Base-by-base conservation (phyloP, 768 basidiomycete genomes). In the Zangia roseola region DNA sequence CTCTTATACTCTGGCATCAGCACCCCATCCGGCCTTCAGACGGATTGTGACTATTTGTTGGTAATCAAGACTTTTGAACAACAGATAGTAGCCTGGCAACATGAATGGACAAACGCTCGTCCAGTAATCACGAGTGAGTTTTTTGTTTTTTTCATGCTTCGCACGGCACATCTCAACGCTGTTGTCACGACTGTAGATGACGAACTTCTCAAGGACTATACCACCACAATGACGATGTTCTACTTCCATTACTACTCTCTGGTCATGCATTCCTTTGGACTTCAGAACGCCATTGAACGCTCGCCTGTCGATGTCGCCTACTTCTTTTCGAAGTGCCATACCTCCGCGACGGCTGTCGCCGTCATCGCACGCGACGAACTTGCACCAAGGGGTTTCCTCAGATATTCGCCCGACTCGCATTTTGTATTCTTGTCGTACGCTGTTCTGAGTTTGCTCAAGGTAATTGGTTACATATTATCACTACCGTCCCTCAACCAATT, bases 371-470 rank as follows among this genome's bases (percentile, higher is more conserved):
- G 86, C 16, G 93, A 95, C 56, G 76, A 86, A 52, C 76, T 95
- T 21, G 87, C 83, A 0, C 88, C 91, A 1, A 72, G 74, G 20
- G 92, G 89, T 2, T 87, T 75, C 57, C 72, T 97, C 65, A 84
- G 79, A 54, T 94, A 91, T 68, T 81, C 89, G 1, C 89, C 93
- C 5, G 94, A 98, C 66, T 88, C 90, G 6, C 87, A 89, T 59
- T 95, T 90, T 55, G 94, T 98, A 9, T 86, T 90, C 72, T 82
- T 81, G 38, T 88, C 88, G n/a, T 97, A 98, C 68, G 94, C 92
- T 0, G 88, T 97, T 7, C 73, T 97, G 49, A 95, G 88, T 60
- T 73, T 97, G 55, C 75, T 99, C 53, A 98, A 97, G 84, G 89
- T 92, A 43, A 47, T 74, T 30, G 13, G 20, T 52, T 17, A n/a